A percentile compares a stretch with the other conserved stretches of the same genome.
Evolutionary conservation across 495 filamentous ascomycete species (phyloP).

Genomic region (Podospora didyma): DNA sequence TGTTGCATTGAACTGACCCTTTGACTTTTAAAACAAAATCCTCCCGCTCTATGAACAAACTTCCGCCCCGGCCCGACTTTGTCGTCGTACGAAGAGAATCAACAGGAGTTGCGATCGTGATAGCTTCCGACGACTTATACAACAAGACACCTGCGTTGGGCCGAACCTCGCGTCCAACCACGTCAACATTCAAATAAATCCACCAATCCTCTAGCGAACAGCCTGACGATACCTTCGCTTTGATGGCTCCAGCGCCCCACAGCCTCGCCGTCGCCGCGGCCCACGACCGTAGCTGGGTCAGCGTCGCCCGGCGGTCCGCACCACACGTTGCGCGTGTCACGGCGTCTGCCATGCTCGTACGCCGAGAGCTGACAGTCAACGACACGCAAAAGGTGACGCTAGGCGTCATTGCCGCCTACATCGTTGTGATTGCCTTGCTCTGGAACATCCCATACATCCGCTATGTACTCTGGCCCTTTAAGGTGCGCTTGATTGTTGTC

Average conservation of each 20-base stretch:
- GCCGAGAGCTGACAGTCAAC: constrained; percentile 58
- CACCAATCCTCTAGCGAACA: too few species aligned
- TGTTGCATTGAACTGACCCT: background rate
- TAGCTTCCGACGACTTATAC: too few species aligned
- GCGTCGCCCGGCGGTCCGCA: background rate
- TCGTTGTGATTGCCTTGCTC: constrained; percentile 67
- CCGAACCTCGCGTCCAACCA: too few species aligned
- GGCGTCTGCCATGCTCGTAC: constrained; percentile 1
- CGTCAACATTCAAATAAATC: too few species aligned
- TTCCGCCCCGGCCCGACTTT: background rate
- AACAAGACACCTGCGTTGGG: too few species aligned
- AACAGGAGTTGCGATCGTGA: too few species aligned
- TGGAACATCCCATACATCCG: constrained; percentile 78
- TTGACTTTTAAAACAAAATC: background rate
- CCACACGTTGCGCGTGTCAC: background rate
- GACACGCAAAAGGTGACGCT: constrained; percentile 71
- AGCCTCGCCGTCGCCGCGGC: background rate
- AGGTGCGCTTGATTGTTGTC: constrained; percentile 39
- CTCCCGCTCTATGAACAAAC: background rate
- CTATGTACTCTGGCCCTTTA: constrained; percentile 77
- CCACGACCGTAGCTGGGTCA: background rate
- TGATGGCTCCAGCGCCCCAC: background rate
- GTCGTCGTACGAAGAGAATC: too few species aligned
- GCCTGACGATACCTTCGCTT: background rate
- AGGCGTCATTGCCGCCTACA: constrained; percentile 59